Percentiles rank a stretch among this genome's conserved stretches.
Evolutionary conservation across 345 rosid species (phyloP).

Genomic region (Heritiera littoralis): DNA sequence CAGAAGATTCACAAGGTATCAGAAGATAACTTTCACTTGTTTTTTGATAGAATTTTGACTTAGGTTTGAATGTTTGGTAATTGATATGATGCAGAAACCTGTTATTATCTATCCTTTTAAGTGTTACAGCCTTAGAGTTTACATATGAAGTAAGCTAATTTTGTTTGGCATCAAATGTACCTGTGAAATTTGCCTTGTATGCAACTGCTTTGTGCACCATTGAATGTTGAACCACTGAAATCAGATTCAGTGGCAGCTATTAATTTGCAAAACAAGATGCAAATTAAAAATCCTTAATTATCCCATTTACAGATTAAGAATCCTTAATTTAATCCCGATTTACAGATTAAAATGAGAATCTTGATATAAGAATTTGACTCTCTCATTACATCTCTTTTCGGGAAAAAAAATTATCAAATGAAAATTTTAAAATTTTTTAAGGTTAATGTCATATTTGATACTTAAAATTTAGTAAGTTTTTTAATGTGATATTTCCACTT

Average conservation of each 20-base stretch:
- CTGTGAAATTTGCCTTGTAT: constrained; percentile 86
- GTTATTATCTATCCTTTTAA: neutral
- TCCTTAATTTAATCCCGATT: no score
- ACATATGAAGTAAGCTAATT: neutral
- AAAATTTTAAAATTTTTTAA: no score
- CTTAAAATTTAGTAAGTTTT: no score
- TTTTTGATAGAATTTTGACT: neutral
- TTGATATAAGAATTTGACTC: no score
- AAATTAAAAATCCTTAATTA: no score
- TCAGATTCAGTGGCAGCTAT: constrained; percentile 80
- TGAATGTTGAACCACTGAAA: constrained; percentile 92
- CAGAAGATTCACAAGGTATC: neutral
- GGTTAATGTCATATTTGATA: no score
- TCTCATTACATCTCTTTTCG: no score
- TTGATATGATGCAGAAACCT: neutral
- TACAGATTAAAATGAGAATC: no score
- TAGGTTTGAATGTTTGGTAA: neutral
- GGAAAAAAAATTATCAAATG: no score
- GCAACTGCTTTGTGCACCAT: constrained; percentile 98
- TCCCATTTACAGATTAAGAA: no score
- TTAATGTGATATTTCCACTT: no score
- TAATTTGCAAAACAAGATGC: no score
- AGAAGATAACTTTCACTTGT: neutral
- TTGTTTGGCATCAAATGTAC: constrained; percentile 29
- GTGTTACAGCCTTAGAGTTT: neutral